A percentile compares a stretch with the other conserved stretches of the same genome.
phyloP scores from a whole-genome alignment of 2,329 filamentous ascomycete species.

The Gaeumannomyces tritici region DNA sequence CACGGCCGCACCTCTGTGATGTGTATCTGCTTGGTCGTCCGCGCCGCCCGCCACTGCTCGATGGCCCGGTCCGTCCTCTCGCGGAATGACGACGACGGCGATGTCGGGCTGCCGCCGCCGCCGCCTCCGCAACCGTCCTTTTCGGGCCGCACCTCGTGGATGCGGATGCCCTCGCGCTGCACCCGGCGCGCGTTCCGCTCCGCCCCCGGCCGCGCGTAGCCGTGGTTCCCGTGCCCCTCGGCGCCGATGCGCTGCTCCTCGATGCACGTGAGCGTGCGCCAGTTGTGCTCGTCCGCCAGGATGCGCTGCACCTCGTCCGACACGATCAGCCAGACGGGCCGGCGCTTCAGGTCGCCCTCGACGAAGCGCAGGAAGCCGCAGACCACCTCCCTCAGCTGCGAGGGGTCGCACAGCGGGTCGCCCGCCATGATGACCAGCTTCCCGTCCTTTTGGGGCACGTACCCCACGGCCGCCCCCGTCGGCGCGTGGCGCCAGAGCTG shows the following conservation, averaged over 20 bases:
- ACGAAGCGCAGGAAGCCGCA: conserved; percentile 66
- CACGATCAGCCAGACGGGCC: conserved; percentile 85
- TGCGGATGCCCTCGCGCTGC: conserved; percentile 75
- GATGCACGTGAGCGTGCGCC: conserved; percentile 81
- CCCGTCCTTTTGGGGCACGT: conserved; percentile 50
- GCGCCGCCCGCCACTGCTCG: conserved; percentile 66
- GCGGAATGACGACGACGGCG: conserved; percentile 37
- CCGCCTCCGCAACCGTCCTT: conserved; percentile 27
- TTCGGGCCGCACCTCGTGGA: conserved; percentile 62
- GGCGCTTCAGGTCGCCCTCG: conserved; percentile 51
- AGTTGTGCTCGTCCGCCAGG: conserved; percentile 69
- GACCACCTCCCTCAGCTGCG: conserved; percentile 67
- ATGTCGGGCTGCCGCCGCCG: conserved; percentile 32
- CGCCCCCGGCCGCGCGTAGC: conserved; percentile 35
- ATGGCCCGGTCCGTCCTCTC: conserved; percentile 63
- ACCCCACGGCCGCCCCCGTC: conserved; percentile 79
- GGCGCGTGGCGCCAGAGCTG: conserved; percentile 73
- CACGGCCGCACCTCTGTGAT: conserved; percentile 84
- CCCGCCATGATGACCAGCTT: conserved; percentile 79
- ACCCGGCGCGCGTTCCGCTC: conserved; percentile 71
- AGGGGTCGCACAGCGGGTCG: conserved; percentile 73
- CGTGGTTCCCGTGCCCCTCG: conserved; percentile 56
- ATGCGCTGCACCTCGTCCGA: conserved; percentile 70
- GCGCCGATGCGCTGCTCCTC: conserved; percentile 83
- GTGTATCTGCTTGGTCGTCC: conserved; percentile 82